Evolutionary conservation across 1,284 basidiomycete species (phyloP), one percentile per base, ranked within the genome.

Genomic region (Mycosarcoma maydis): DNA sequence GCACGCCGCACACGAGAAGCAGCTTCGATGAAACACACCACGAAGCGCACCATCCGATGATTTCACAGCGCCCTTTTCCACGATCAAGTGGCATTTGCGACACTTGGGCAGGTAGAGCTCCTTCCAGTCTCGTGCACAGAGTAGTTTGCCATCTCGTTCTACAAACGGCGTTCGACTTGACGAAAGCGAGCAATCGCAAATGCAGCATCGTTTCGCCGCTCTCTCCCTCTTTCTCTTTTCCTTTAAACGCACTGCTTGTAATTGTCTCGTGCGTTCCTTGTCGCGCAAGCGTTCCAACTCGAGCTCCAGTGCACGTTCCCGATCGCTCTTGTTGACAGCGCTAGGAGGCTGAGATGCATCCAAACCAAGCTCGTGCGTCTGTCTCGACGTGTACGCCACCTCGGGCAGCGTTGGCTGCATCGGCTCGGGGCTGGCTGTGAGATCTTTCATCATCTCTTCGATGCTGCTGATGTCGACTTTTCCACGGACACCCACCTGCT

Each of bases 101-200:
- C 75, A 76, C 47, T 76, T 76, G 29, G 73, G 70, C 34, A 76
- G 52, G 41, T 75, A 76, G 6, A 75, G 62, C 44, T 75, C 69
- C 34, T 68, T 68, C 66, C 69, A 76, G 34, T 76, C 75, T 20
- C 62, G 68, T 14, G 67, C 66, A 42, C 75, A 76, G 5, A 76
- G 56, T 17, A 58, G 38, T 38, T 73, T 71, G 37, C 73, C 75
- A 26, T 76, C 75, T 8, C 67, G 52, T 54, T 76, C 75, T 5
- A 76, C 73, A 22, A 69, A 73, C 3, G 66, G 61, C 16, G 66
- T 74, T 11, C 57, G 56, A 37, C 53, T 67, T 33, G 69, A 69
- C 14, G 65, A 52, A 10, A 76, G 46, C n/a, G 69, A 67, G 48
- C 70, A 70, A 20, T 62, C 43, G 61, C 75, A 76, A 19, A 75